Percentiles rank a stretch among this genome's conserved stretches.
phyloP scores from a whole-genome alignment of 1,139 yeast genomes.

The Meyerozyma sp. region DNA sequence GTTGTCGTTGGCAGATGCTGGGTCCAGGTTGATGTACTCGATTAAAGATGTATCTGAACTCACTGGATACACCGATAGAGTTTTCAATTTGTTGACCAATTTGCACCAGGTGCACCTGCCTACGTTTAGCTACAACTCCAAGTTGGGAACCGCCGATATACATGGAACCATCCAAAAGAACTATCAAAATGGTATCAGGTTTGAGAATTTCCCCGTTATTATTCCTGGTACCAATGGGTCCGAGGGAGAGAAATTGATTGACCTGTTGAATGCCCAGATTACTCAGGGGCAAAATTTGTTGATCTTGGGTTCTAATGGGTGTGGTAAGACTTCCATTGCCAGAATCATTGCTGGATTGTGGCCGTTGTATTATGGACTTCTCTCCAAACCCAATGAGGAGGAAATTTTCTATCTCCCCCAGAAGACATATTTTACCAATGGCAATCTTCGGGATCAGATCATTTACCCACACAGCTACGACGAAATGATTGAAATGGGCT shows the following conservation, averaged over 20 bases:
- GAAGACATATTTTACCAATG: constrained; percentile 70
- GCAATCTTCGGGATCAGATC: constrained; percentile 81
- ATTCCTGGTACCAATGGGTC: constrained; percentile 65
- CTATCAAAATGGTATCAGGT: constrained; percentile 66
- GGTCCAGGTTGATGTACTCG: constrained; percentile 93
- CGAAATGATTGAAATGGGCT: constrained; percentile 72
- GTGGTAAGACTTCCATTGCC: constrained; percentile 86
- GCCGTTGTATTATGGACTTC: constrained; percentile 82
- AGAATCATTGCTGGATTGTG: constrained; percentile 84
- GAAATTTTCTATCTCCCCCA: constrained; percentile 79
- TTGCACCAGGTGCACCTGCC: constrained; percentile 80
- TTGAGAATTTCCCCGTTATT: constrained; percentile 78
- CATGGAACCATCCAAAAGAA: constrained; percentile 79
- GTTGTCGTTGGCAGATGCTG: constrained; percentile 92
- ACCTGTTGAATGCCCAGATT: constrained; percentile 56
- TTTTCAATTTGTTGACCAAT: constrained; percentile 67
- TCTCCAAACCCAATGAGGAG: constrained; percentile 72
- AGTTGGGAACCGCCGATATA: constrained; percentile 49
- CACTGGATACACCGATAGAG: constrained; percentile 87
- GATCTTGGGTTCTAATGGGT: constrained; percentile 82
- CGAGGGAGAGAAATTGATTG: constrained; percentile 49
- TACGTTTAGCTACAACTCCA: constrained; percentile 58
- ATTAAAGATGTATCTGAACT: constrained; percentile 88
- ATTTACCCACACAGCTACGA: constrained; percentile 79
- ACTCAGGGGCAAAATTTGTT: constrained; percentile 67